These are phyloP conservation scores for Trichophyton simii DNA, from an alignment of 2,329 filamentous ascomycete genomes.

Conservation along the genomic window DNA sequence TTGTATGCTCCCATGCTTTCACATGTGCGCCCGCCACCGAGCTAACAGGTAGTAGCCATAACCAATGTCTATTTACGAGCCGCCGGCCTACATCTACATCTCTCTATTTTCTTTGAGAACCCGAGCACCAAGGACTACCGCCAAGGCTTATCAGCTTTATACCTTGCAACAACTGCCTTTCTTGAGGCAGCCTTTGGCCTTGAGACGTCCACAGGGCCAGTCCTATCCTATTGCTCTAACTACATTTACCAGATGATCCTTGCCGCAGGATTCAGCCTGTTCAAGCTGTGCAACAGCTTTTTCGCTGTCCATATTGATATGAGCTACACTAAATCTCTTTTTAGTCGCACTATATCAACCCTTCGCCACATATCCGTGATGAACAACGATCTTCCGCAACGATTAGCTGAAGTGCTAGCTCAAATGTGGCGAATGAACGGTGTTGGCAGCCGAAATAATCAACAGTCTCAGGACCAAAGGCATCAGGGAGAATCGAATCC, in stretches of 20 bases:
- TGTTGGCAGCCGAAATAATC: slow-evolving; percentile 15
- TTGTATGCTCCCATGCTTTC: slow-evolving; percentile 20
- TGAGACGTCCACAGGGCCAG: slow-evolving; percentile 33
- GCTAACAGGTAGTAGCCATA: slow-evolving; percentile 22
- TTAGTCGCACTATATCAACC: slow-evolving; percentile 46
- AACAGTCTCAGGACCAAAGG: neutral
- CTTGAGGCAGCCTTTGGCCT: slow-evolving; percentile 36
- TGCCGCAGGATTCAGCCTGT: slow-evolving; percentile 49
- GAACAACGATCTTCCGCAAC: slow-evolving; percentile 51
- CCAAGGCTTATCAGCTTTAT: slow-evolving; percentile 34
- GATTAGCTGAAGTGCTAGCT: slow-evolving; percentile 52
- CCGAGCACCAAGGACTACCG: slow-evolving; percentile 35
- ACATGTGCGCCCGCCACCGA: neutral
- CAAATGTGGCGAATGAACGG: slow-evolving; percentile 49
- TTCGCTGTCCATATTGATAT: slow-evolving; percentile 46
- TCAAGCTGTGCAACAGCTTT: slow-evolving; percentile 55
- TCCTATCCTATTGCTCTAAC: slow-evolving; percentile 43
- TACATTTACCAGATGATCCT: slow-evolving; percentile 58
- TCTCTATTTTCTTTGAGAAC: slow-evolving; percentile 40
- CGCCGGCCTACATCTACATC: slow-evolving; percentile 35
- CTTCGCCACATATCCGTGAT: slow-evolving; percentile 49
- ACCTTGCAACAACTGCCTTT: slow-evolving; percentile 35
- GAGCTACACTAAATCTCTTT: slow-evolving; percentile 44
- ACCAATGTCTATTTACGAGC: slow-evolving; percentile 38
- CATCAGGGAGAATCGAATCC: slow-evolving; percentile 16